Evolutionary conservation across 805 yeast species (phyloP).

Genomic region (Dipodascus geniculatus): DNA sequence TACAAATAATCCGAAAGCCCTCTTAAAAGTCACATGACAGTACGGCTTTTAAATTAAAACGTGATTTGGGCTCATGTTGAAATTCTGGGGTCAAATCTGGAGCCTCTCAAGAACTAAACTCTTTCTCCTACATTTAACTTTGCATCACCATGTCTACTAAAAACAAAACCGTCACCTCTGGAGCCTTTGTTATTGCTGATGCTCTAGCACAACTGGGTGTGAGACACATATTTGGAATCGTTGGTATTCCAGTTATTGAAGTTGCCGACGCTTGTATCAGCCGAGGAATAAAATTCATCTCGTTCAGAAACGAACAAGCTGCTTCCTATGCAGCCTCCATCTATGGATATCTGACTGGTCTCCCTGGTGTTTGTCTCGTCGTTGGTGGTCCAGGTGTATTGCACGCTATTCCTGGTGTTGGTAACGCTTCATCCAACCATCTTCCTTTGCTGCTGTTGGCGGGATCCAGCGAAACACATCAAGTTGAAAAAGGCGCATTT

Average conservation of each 20-base stretch:
- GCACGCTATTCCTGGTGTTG: slow-evolving; percentile 55
- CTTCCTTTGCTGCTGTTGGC: slow-evolving; percentile 60
- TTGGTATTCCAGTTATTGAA: slow-evolving; percentile 67
- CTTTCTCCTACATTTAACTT: not conserved
- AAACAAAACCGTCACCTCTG: slow-evolving; percentile 18
- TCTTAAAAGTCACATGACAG: not conserved
- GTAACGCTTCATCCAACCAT: slow-evolving; percentile 47
- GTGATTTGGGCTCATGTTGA: not conserved
- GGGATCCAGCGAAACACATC: slow-evolving; percentile 43
- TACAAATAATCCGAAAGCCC: not conserved
- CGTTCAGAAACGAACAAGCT: slow-evolving; percentile 61
- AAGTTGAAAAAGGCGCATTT: slow-evolving; percentile 48
- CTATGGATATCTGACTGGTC: slow-evolving; percentile 52
- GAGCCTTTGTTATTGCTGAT: slow-evolving; percentile 39
- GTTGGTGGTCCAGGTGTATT: slow-evolving; percentile 72
- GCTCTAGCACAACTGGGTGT: slow-evolving; percentile 40
- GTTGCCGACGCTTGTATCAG: slow-evolving; percentile 50
- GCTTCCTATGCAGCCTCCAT: slow-evolving; percentile 69
- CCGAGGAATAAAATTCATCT: slow-evolving; percentile 42
- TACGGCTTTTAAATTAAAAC: too few species aligned
- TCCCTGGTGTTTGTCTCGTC: slow-evolving; percentile 55
- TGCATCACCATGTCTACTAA: not conserved
- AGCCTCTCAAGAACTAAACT: not conserved
- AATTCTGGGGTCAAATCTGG: not conserved
- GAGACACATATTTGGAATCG: slow-evolving; percentile 52